Base-by-base conservation (phyloP, 2,329 filamentous ascomycete genomes). In the Aureobasidium sp. region DNA sequence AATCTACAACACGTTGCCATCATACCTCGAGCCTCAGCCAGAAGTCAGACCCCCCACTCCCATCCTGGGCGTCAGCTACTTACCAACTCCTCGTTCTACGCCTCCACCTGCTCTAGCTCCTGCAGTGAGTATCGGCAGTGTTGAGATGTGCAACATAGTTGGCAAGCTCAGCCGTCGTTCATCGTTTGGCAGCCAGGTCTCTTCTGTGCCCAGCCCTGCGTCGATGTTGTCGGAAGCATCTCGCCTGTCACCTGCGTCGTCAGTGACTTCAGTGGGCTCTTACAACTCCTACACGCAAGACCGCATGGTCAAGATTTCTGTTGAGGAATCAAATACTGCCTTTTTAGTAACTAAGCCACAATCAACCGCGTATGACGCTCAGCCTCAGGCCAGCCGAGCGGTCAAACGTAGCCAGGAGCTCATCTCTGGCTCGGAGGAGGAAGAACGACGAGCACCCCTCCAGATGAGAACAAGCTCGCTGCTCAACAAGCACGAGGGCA, bases 81-180 rank as follows among this genome's bases (percentile, higher is more conserved):
- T 86, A 62, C 83, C 83, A 16, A 87, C 84, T n/a, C 84, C 84
- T 58, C 77, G 80, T 66, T 75, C 86, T 75, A 86, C 84, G 48
- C 84, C 84, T 41, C 81, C 83, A 65, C 77, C 76, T 66, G 27
- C 36, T 36, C 77, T 73, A 73, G 83, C 82, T 82, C 83, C 84
- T 84, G 83, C 83, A 74, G 83, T 74, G 83, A 81, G 82, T 82
- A 76, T 74, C 67, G 73, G 76, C 67, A 74, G 76, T 64, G 75
- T 75, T 61, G 72, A 74, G 64, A 76, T 77, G 63, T 77, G 81
- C 63, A 77, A 45, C 81, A 78, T 61, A 72, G 83, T 45, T 83
- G 86, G 68, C 66, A 74, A 67, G 63, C 69, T 72, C n/a, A 74
- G 72, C 57, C 73, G 77, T 65, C 78, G 72, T 66, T 75, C 72